Base-by-base conservation (phyloP, 2,329 filamentous ascomycete genomes). In the Microsporum audouinii region DNA sequence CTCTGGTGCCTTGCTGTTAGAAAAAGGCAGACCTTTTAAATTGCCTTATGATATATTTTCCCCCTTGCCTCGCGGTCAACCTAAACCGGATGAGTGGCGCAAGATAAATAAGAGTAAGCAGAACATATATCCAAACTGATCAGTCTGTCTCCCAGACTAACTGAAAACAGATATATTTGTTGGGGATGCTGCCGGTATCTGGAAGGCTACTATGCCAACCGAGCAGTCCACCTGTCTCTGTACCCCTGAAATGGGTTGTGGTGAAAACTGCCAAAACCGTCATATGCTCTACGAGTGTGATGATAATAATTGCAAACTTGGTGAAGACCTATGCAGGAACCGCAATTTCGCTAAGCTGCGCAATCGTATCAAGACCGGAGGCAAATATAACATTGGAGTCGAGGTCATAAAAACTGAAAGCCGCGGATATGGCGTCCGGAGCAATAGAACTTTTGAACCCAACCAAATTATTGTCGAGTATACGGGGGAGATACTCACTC, bases 221-320 rank as follows among this genome's bases (percentile, higher is more conserved):
- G 85, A 90, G 67, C 83, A 89, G 63, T 89, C 87, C 62, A 83
- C 84, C 70, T 95, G 91, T 70, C 85, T 90, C 62, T 95, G 91
- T 76, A 84, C 78, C 47, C 79, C 82, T 5, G 88, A 91, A 59
- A 84, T 87, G 60, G 91, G 90, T 39, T 97, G 94, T 69, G 88
- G 85, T 65, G 90, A 96, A 65, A 82, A 88, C 68, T 99, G 94
- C 75, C 88, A 96, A 71, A 99, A 99, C 73, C 82, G 91, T 64
- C 91, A 91, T 73, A 97, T 97, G 91, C 85, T 95, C 61, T 97
- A 96, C 73, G 94, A 99, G 76, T 99, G 94, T 72, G 90, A 97
- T 72, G 83, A 87, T 55, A 86, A 82, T 61, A 99, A 96, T 72
- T 99, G 94, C 78, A 88, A 86, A 62, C 78, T 92, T 14, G 87